Evolutionary conservation across 1,139 yeast species (phyloP), one percentile per base, ranked within the genome.

Genomic region (Candida neerlandica): DNA sequence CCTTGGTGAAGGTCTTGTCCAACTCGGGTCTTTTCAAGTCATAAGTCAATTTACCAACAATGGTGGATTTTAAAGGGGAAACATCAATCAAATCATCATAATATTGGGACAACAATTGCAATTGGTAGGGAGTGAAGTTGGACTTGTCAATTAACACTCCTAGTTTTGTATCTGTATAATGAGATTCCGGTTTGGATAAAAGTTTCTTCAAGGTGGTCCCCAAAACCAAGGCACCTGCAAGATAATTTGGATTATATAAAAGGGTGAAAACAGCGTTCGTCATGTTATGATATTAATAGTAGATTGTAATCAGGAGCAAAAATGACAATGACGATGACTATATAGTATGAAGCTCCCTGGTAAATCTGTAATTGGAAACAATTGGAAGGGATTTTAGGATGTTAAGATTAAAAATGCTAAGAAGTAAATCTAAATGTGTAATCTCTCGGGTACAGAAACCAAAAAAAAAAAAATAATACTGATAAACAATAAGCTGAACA

Each of bases 161-260:
- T 26, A 44, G 55, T 43, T 52, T 55, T 16, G 61, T 54, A 38
- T 59, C 55, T 12, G 40, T 35, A 16, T 48, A 35, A 5, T 35
- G 40, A 19, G 26, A 21, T 10, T 52, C 57, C 5, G 21, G 7
- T 23, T 10, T 14, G n/a, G 42, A 51, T 23, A 55, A 49, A 14
- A 68, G 46, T 48, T 60, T 58, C 30, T 66, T 64, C 41, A 74
- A 54, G 11, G 62, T 55, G n/a, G 66, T 56, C 6, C 84, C 92
- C 43, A 89, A 67, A 0, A 88, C 84, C 35, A 87, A 69, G 0
- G 89, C 86, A 5, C 97, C 97, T 0, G 95, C 89, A 18, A 89
- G 67, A 64, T 91, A 91, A 32, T 77, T 75, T 39, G 82, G 75
- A 46, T 83, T 79, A 61, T 85, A 84, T 35, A 91, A 70, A 35